Percentiles rank a stretch among this genome's conserved stretches.
Conservation (phyloP, 192 early-diverging fungal genomes). For the Linderina pennispora region DNA sequence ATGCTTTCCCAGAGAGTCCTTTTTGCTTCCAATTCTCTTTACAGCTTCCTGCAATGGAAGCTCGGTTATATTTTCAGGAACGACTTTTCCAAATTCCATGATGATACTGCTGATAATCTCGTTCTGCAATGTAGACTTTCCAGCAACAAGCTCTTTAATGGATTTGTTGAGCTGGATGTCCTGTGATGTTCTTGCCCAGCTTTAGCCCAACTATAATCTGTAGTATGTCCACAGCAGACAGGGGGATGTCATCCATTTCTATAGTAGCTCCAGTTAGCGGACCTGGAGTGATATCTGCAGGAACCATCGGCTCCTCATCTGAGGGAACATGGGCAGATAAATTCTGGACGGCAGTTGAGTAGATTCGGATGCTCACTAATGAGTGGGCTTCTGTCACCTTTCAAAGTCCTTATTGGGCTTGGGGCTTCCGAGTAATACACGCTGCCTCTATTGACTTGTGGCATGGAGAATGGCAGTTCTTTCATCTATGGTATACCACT, state of each 20-base stretch:
- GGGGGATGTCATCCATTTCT: background rate
- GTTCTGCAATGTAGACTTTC: slow-evolving; percentile 92
- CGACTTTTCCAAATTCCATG: slow-evolving; percentile 80
- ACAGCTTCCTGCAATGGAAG: slow-evolving; percentile 76
- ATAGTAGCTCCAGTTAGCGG: no score
- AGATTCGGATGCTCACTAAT: no score
- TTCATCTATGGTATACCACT: no score
- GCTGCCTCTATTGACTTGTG: no score
- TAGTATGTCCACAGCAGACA: background rate
- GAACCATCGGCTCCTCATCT: no score
- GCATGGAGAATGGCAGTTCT: no score
- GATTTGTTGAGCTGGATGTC: background rate
- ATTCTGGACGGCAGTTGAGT: no score
- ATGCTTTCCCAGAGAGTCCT: slow-evolving; percentile 77
- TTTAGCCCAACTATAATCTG: background rate
- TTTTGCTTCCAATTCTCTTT: slow-evolving; percentile 50
- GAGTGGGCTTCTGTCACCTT: no score
- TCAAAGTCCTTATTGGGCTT: no score
- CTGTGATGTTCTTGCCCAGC: background rate
- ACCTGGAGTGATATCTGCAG: no score
- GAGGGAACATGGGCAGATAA: no score
- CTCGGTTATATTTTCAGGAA: slow-evolving; percentile 91
- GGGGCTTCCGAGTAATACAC: no score
- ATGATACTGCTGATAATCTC: slow-evolving; percentile 92
- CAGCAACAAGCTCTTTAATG: slow-evolving; percentile 54